These are phyloP conservation scores for Ceratocystiopsis sp. DNA, from an alignment of 2,329 filamentous ascomycete genomes.

Conservation along the genomic window DNA sequence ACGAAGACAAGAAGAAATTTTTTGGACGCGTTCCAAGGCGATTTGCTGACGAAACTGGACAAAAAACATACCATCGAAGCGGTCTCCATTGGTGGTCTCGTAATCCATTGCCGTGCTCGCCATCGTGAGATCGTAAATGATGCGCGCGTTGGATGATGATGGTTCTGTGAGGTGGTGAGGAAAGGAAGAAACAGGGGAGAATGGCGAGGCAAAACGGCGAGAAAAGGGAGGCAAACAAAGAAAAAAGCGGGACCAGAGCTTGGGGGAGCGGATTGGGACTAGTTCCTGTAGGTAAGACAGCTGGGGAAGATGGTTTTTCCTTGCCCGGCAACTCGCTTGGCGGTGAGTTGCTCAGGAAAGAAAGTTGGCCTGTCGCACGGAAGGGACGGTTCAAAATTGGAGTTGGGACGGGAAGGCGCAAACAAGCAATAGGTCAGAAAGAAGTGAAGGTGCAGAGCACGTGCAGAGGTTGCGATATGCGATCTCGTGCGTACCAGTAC, in stretches of 20 bases:
- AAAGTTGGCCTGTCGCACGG: no score
- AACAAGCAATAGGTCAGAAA: no score
- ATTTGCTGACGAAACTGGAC: neutral
- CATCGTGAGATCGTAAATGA: slow-evolving; percentile 16
- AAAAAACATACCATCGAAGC: slow-evolving; percentile 41
- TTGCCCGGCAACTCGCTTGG: no score
- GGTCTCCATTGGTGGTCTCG: slow-evolving; percentile 49
- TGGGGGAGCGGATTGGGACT: neutral
- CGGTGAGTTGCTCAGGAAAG: no score
- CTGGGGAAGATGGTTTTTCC: no score
- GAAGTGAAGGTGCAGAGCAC: no score
- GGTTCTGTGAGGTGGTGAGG: neutral
- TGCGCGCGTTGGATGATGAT: slow-evolving; percentile 13
- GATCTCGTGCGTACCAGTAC: no score
- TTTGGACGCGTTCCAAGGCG: neutral
- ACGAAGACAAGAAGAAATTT: slow-evolving; percentile 3
- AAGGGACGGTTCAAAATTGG: no score
- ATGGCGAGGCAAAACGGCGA: neutral
- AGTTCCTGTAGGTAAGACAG: no score
- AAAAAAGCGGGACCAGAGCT: slow-evolving; percentile 1
- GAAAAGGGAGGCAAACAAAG: slow-evolving; percentile 5
- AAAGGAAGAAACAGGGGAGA: slow-evolving; percentile 1
- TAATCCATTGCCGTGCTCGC: slow-evolving; percentile 54
- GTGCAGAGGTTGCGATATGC: no score
- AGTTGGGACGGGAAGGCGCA: no score